These are phyloP conservation scores for Pelagophyceae sp. DNA, from an alignment of 352 stramenopile genomes.

Conservation along the genomic window DNA sequence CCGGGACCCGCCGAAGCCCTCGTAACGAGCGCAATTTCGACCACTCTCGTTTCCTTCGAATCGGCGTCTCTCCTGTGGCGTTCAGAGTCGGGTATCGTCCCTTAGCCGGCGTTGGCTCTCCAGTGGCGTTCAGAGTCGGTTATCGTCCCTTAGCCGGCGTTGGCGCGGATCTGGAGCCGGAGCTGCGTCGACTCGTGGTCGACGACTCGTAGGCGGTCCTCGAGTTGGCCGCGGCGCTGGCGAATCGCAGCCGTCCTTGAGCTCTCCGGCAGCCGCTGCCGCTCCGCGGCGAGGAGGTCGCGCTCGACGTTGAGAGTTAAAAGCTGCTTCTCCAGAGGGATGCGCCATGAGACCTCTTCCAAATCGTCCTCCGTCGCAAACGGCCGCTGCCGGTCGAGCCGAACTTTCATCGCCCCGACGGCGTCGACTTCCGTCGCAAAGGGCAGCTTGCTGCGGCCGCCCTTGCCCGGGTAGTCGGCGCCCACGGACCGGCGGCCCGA, in stretches of 20 bases:
- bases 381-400: background rate
- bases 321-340: background rate
- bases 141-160: too few relatives aligned
- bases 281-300: background rate
- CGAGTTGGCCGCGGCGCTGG: background rate
- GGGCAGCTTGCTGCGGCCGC: too few relatives aligned
- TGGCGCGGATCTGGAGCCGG: background rate
- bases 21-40: background rate
- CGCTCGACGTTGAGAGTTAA: background rate
- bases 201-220: background rate
- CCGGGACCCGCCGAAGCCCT: background rate
- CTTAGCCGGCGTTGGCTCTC: too few relatives aligned
- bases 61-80: too few relatives aligned
- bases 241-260: background rate
- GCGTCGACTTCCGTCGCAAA: too few relatives aligned
- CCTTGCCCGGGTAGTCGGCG: too few relatives aligned
- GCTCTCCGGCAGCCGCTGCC: background rate
- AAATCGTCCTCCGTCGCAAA: conserved; percentile 9
- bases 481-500: too few relatives aligned
- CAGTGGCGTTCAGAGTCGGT: too few relatives aligned
- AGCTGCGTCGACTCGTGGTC: background rate
- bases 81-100: too few relatives aligned
- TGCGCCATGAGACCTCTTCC: background rate
- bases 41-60: background rate
- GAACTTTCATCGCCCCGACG: too few relatives aligned